Evolutionary conservation across 208 protist genomes (phyloP), one percentile per base, ranked within the genome.

Genomic region (Leishmania arabica): DNA sequence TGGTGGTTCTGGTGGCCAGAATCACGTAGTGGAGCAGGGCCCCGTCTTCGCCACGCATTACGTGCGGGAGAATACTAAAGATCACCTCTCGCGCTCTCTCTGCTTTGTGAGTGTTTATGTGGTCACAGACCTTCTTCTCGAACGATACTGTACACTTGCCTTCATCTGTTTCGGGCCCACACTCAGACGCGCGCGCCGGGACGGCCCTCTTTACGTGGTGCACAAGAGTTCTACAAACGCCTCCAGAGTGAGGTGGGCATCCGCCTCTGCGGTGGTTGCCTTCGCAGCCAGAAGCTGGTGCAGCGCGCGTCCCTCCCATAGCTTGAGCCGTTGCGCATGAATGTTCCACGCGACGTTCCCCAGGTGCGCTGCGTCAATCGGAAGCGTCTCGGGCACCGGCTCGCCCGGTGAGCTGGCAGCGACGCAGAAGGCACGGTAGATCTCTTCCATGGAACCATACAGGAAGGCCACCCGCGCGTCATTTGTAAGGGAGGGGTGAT

Each of bases 401-500:
- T 87, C 78, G 1, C 77, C 78, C 1, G 75, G 68, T 9, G 21
- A 31, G 27, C n/a, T 31, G 58, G 62, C 37, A 54, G 72, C 85
- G 27, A 13, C 58, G 31, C 78, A 81, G 42, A 79, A 80, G 11
- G 27, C 11, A 15, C 47, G 60, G 27, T 77, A 86, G n/a, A 86
- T 79, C 49, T 71, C 71, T 45, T 86, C 82, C 2, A 86, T 82
- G 47, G 82, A 79, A 9, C 82, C 82, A 17, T 72, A 80, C 72
- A 86, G 34, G 24, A 86, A 60, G 47, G 34, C 71, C 7, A 77
- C 51, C 5, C 73, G 54, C 13, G 77, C 2, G 3, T 34, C 37
- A 42, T 31, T 76, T 21, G 68, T 31, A 24, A 40, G 62, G 69
- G 42, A 53, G 0, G 3, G 45, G 42, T 37, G 27, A 27, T 54